Percentiles rank a stretch among this genome's conserved stretches.
Evolutionary conservation across 257 asterid species (phyloP).

Genomic region (Nicotiana knightiana): DNA sequence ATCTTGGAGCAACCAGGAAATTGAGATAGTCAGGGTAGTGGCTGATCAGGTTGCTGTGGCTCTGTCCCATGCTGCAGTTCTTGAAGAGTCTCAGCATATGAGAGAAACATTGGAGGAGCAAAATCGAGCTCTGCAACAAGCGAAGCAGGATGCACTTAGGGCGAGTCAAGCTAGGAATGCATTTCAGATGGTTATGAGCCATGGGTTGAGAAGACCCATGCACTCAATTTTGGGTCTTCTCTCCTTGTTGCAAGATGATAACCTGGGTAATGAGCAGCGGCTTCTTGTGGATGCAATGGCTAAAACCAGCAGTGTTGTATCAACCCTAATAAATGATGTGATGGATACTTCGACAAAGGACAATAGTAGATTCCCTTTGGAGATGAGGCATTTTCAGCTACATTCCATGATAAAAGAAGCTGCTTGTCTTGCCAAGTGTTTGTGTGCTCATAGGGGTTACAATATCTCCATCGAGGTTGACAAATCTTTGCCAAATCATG

Average conservation of each 20-base stretch:
- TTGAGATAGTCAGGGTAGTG: slow-evolving; percentile 81
- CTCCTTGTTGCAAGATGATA: slow-evolving; percentile 71
- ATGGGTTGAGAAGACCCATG: slow-evolving; percentile 90
- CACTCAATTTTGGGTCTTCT: slow-evolving; percentile 81
- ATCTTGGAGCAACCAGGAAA: slow-evolving; percentile 71
- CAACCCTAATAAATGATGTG: slow-evolving; percentile 67
- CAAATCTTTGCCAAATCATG: slow-evolving; percentile 63
- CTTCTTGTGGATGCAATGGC: slow-evolving; percentile 73
- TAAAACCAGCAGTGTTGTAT: slow-evolving; percentile 65
- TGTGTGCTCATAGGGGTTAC: slow-evolving; percentile 57
- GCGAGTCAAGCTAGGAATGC: slow-evolving; percentile 86
- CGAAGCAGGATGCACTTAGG: slow-evolving; percentile 75
- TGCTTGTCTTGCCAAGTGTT: slow-evolving; percentile 84
- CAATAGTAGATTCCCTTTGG: slow-evolving; percentile 56
- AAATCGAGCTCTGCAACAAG: slow-evolving; percentile 74
- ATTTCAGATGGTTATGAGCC: slow-evolving; percentile 87
- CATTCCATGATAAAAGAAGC: slow-evolving; percentile 74
- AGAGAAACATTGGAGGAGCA: slow-evolving; percentile 72
- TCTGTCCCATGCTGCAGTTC: slow-evolving; percentile 94
- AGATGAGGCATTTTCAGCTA: slow-evolving; percentile 57
- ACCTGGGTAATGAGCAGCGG: slow-evolving; percentile 49
- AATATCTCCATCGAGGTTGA: slow-evolving; percentile 60
- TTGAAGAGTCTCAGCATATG: slow-evolving; percentile 89
- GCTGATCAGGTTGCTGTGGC: slow-evolving; percentile 98
- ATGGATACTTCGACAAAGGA: slow-evolving; percentile 74